Base-by-base conservation (phyloP, 73 alveolate species). In the Tetrahymena borealis region DNA sequence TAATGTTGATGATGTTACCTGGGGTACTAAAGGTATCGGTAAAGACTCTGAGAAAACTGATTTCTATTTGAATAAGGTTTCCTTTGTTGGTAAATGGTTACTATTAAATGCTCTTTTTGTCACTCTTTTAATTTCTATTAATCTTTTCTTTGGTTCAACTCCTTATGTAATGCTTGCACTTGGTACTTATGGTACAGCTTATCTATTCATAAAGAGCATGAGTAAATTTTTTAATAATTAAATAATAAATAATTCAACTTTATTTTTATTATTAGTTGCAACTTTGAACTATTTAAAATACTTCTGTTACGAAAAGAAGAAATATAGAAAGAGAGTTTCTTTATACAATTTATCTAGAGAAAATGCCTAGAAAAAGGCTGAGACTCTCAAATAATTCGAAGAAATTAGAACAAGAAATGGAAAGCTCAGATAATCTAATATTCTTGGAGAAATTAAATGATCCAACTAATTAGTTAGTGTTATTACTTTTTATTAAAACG, bases 11-110 rank as follows among this genome's bases (percentile, higher is more conserved):
- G 95, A 93, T 40, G 60, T 93, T 33, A 79, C 95, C 13, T 93
- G 95, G 95, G 95, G 95, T 1, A 93, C 95, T 11, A 93, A 93
- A 79, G 95, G 95, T 60, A 60, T 60, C 10, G 35, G 85, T 35
- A 60, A 60, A 60, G 85, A 60, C 35, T 60, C 85, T 60, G 85
- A 60, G 28, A 60, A 20, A 28, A 20, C 85, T 15, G 28, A 60
- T 28, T 60, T 60, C 28, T 60, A 60, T 60, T 60, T 60, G 31
- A 60, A 60, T n/a, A 60, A 60, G 10, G 85, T 60, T 60, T 60
- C n/a, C 37, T 60, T 60, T 60, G 85, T 60, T 60, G 85, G 85
- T 2, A 60, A 60, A 15, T 60, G 85, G 85, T 15, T 60, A n/a
- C 10, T 60, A 10, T n/a, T 60, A 60, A 60, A 60, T 60, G 85